A percentile compares a stretch with the other conserved stretches of the same genome.
phyloP scores from a whole-genome alignment of 2,329 filamentous ascomycete genomes.

The Arthrobotrys musiformis region DNA sequence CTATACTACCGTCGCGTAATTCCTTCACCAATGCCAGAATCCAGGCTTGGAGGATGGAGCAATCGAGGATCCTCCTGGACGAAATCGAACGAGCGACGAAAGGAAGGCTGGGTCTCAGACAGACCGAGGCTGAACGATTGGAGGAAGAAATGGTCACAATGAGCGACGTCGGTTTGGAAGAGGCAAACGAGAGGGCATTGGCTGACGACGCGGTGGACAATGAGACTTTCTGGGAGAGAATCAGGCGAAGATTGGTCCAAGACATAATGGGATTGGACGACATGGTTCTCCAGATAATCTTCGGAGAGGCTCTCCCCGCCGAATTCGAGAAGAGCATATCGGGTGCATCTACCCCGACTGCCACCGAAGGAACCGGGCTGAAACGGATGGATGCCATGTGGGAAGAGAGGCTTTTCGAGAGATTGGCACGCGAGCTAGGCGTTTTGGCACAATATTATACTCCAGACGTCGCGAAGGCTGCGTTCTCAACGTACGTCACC shows the following conservation, averaged over 20 bases:
- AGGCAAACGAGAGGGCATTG: slow-evolving; percentile 67
- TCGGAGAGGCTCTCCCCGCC: slow-evolving; percentile 79
- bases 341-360: slow-evolving; percentile 63
- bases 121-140: slow-evolving; percentile 59
- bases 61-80: slow-evolving; percentile 83
- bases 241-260: slow-evolving; percentile 85
- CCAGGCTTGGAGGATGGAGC: slow-evolving; percentile 90
- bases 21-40: slow-evolving; percentile 75
- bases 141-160: slow-evolving; percentile 61
- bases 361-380: slow-evolving; percentile 60
- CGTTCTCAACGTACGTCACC: slow-evolving; percentile 82
- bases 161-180: slow-evolving; percentile 51
- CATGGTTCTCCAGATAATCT: slow-evolving; percentile 81
- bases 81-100: slow-evolving; percentile 89
- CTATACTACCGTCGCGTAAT: slow-evolving; percentile 62
- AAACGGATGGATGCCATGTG: slow-evolving; percentile 66
- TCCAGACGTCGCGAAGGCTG: slow-evolving; percentile 74
- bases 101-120: slow-evolving; percentile 65
- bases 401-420: slow-evolving; percentile 82
- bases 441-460: slow-evolving; percentile 82
- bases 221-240: slow-evolving; percentile 78
- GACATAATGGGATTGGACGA: slow-evolving; percentile 94
- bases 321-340: slow-evolving; percentile 62
- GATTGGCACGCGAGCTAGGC: slow-evolving; percentile 87
- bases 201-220: slow-evolving; percentile 63